Evolutionary conservation across 2,329 filamentous ascomycete genomes (phyloP).

Genomic region (Colletotrichum tropicicola): DNA sequence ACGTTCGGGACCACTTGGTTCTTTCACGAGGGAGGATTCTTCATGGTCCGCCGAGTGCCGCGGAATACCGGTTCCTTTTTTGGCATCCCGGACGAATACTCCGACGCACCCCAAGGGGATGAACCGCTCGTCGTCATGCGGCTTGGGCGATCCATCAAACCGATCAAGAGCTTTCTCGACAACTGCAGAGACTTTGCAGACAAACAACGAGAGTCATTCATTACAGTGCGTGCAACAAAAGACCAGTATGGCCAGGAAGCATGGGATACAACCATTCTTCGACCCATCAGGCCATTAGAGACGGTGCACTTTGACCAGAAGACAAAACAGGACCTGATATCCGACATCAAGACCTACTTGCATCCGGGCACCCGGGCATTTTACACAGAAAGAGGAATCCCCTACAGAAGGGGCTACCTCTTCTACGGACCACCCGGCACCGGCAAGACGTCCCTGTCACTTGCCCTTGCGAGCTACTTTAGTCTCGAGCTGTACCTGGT

Average conservation of each 20-base stretch:
- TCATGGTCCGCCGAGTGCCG: conserved; percentile 45
- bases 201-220: conserved; percentile 44
- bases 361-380: conserved; percentile 64
- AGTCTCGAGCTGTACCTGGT: conserved; percentile 80
- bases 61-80: conserved; percentile 13
- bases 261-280: conserved; percentile 47
- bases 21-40: conserved; percentile 41
- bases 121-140: conserved; percentile 50
- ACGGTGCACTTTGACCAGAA: conserved; percentile 47
- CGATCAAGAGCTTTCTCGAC: conserved; percentile 41
- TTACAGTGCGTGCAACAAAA: conserved; percentile 45
- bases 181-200: conserved; percentile 42
- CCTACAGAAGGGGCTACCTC: conserved; percentile 77
- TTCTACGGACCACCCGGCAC: conserved; percentile 78
- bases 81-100: conserved; percentile 41
- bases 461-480: conserved; percentile 75
- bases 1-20: conserved; percentile 49
- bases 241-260: conserved; percentile 34
- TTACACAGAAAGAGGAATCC: conserved; percentile 78
- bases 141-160: conserved; percentile 43
- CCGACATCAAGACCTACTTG: conserved; percentile 75
- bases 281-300: conserved; percentile 34
- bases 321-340: conserved; percentile 70
- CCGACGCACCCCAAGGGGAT: conserved; percentile 42
- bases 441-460: conserved; percentile 80